These are phyloP conservation scores for Trichophyton schoenleinii DNA, from an alignment of 2,329 filamentous ascomycete species.

Conservation along the genomic window DNA sequence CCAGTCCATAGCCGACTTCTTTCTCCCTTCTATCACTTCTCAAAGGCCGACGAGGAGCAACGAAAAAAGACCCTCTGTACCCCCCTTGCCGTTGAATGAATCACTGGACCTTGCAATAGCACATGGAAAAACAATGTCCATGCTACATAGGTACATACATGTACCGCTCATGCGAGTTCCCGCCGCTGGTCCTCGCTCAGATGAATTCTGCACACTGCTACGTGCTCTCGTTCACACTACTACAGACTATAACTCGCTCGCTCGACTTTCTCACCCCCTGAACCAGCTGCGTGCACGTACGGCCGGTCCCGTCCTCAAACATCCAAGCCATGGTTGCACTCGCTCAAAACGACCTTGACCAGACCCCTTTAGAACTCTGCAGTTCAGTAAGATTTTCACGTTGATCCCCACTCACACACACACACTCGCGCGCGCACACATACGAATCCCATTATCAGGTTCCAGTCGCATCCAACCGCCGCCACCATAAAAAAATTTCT, in stretches of 20 bases:
- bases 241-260: too few relatives aligned
- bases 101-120: too few relatives aligned
- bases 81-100: too few relatives aligned
- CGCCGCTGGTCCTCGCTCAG: neutral
- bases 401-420: neutral
- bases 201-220: too few relatives aligned
- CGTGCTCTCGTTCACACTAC: too few relatives aligned
- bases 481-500: neutral
- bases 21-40: neutral
- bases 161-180: neutral
- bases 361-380: neutral
- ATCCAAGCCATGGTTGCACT: neutral
- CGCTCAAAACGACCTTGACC: neutral
- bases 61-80: neutral
- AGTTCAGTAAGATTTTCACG: neutral
- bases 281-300: neutral
- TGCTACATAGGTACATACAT: neutral
- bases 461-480: neutral
- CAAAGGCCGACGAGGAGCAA: neutral
- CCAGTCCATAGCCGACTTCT: neutral
- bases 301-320: neutral
- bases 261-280: neutral
- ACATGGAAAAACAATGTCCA: neutral
- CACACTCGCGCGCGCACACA: too few relatives aligned
- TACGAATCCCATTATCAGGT: neutral